Percentiles rank a stretch among this genome's conserved stretches.
These are phyloP conservation scores for Neurospora discreta DNA, from an alignment of 495 filamentous ascomycete genomes.

Conservation along the genomic window DNA sequence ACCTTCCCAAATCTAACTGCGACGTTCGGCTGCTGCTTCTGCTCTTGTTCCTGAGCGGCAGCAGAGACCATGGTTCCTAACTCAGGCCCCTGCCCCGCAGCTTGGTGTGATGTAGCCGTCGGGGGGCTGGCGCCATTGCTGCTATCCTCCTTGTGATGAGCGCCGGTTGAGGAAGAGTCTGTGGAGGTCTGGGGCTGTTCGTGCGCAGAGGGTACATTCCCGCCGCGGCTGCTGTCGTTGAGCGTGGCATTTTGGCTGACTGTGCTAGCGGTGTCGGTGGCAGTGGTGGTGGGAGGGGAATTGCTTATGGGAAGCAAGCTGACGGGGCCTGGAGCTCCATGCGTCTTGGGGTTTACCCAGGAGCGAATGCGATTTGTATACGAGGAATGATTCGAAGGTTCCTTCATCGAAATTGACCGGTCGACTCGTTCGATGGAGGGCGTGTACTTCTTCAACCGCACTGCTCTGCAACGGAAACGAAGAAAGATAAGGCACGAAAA, in stretches of 20 bases:
- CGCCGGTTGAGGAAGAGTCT: neutral
- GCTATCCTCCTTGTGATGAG: conserved; percentile 8
- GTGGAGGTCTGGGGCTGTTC: neutral
- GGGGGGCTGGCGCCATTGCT: conserved; percentile 18
- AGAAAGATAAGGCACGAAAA: neutral
- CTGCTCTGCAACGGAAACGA: neutral
- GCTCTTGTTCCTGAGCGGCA: conserved; percentile 1
- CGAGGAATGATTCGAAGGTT: conserved; percentile 43
- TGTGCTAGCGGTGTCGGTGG: conserved; percentile 1
- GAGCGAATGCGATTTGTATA: conserved; percentile 49
- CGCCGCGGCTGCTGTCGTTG: conserved; percentile 8
- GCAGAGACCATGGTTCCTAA: conserved; percentile 16
- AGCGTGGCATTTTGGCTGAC: conserved; percentile 16
- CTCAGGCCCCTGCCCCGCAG: conserved; percentile 47
- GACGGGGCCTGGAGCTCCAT: conserved; percentile 39
- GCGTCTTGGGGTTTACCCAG: conserved; percentile 40
- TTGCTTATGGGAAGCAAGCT: conserved; percentile 26
- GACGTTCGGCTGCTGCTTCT: conserved; percentile 33
- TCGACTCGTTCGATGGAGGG: neutral
- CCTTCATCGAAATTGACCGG: conserved; percentile 47
- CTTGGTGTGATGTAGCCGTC: conserved; percentile 41
- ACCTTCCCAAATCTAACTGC: conserved; percentile 37
- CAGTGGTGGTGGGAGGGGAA: conserved; percentile 5
- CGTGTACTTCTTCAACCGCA: neutral
- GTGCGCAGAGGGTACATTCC: neutral